Evolutionary conservation across 305 asterid species (phyloP).

Genomic region (Fraxinus angustifolia): DNA sequence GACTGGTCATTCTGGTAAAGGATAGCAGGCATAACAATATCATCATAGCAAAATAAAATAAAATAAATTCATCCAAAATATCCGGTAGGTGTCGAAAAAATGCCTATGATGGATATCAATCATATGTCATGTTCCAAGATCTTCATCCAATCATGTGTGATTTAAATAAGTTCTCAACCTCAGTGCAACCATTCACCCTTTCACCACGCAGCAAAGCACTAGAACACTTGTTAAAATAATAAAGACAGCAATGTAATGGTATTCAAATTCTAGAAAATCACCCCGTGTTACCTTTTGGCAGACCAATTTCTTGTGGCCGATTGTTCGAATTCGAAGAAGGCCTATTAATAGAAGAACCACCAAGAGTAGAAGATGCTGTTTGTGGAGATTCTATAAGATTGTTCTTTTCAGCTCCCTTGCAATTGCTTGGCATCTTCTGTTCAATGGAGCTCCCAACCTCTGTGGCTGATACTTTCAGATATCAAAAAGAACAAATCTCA

Average conservation of each 20-base stretch:
- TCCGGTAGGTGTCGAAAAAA: slow-evolving; percentile 6
- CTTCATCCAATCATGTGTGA: not conserved
- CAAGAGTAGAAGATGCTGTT: slow-evolving; percentile 36
- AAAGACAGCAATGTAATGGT: slow-evolving; percentile 9
- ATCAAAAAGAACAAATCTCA: slow-evolving; percentile 23
- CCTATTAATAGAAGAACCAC: slow-evolving; percentile 50
- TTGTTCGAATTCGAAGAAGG: slow-evolving; percentile 72
- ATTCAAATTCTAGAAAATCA: not conserved
- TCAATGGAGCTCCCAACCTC: slow-evolving; percentile 41
- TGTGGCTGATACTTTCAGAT: slow-evolving; percentile 38
- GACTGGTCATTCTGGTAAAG: not conserved
- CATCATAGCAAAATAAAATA: not conserved
- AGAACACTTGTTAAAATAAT: not conserved
- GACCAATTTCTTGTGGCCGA: slow-evolving; percentile 59
- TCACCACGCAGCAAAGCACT: not conserved
- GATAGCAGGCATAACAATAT: not conserved
- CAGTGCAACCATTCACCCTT: not conserved
- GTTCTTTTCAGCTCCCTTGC: slow-evolving; percentile 52
- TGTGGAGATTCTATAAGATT: slow-evolving; percentile 46
- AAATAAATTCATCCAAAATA: slow-evolving; percentile 5
- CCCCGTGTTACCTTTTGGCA: slow-evolving; percentile 54
- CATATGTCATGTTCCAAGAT: not conserved
- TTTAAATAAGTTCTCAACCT: not conserved
- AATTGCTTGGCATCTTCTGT: slow-evolving; percentile 41
- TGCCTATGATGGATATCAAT: not conserved